Base-by-base conservation (phyloP, 805 yeast species). In the Candida tammaniensis region DNA sequence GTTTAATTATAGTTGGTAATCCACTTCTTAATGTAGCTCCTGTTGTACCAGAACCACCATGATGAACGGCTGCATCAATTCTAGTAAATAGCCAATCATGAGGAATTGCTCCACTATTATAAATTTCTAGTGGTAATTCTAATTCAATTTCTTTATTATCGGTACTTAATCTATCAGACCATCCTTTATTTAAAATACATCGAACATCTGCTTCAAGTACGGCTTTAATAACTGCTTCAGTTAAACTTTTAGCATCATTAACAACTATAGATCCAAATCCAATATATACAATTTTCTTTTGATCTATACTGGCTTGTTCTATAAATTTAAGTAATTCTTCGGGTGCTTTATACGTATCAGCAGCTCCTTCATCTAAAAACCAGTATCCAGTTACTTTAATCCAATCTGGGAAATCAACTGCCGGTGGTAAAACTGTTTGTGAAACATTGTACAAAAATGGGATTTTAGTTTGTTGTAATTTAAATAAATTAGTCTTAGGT, bases 201-300 rank as follows among this genome's bases (percentile, higher is more conserved):
- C 86, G 64, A 1, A 91, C 95, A 48, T 78, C 95, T 2, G 96
- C 82, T 33, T 77, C 78, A 13, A 70, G 43, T 1, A 91, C 95
- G 0, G 96, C 91, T 24, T 82, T 82, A 10, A 80, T 74, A 8
- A 91, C 77, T 0, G 95, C 86, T 43, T 70, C 59, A 1, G 96
- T 87, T 58, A 91, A 70, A 35, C 78, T 82, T 29, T 68, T 72
- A 1, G 97, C 89, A 54, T 91, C 80, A 3, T 80, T 70, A 3
- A 91, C 97, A 5, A 91, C 95, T 55, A 91, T 91, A 0, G 96
- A 87, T 0, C 98, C 98, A 63, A 91, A 91, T 0, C 98, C 98
- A 53, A 91, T 84, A 55, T 91, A 91, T 0, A 88, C 95, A 18
- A 91, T 47, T 51, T 84, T 85, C 55, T 82, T 83, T 1, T 65